These are phyloP conservation scores for Areca catechu DNA, from an alignment of 176 grass and related monocot genomes.

Conservation along the genomic window DNA sequence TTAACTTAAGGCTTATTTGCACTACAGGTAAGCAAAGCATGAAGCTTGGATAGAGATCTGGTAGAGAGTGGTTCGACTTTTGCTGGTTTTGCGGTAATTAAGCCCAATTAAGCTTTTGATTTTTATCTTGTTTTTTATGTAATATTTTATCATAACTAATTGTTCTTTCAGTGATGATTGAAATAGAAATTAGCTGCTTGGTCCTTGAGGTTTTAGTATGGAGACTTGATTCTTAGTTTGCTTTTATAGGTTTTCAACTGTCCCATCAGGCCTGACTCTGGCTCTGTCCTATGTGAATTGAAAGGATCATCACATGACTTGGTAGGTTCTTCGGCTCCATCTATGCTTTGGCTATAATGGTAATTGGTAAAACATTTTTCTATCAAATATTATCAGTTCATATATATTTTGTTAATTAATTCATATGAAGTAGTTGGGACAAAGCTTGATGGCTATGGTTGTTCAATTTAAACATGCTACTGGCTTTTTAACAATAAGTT, in stretches of 20 bases:
- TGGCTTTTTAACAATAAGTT: no score
- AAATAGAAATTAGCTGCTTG: no score
- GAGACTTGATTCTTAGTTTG: background rate
- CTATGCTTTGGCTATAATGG: no score
- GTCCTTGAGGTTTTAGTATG: background rate
- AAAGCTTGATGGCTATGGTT: no score
- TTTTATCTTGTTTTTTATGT: no score
- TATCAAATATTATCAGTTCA: no score
- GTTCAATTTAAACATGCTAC: no score
- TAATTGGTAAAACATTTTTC: no score
- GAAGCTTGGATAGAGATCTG: conserved; percentile 78
- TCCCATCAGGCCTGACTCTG: conserved; percentile 85
- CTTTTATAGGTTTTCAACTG: conserved; percentile 78
- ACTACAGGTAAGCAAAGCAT: conserved; percentile 88
- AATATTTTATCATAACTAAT: no score
- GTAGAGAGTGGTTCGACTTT: conserved; percentile 74
- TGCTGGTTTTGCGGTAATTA: conserved; percentile 90
- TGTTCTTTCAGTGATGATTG: no score
- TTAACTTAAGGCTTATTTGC: conserved; percentile 8
- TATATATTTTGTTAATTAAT: no score
- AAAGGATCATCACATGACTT: conserved; percentile 92
- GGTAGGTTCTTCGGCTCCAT: conserved; percentile 35
- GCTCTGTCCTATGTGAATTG: conserved; percentile 58
- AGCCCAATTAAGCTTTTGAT: background rate
- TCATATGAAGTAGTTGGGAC: no score